Evolutionary conservation across 495 filamentous ascomycete genomes (phyloP).

Genomic region (Ramalina intermedia): DNA sequence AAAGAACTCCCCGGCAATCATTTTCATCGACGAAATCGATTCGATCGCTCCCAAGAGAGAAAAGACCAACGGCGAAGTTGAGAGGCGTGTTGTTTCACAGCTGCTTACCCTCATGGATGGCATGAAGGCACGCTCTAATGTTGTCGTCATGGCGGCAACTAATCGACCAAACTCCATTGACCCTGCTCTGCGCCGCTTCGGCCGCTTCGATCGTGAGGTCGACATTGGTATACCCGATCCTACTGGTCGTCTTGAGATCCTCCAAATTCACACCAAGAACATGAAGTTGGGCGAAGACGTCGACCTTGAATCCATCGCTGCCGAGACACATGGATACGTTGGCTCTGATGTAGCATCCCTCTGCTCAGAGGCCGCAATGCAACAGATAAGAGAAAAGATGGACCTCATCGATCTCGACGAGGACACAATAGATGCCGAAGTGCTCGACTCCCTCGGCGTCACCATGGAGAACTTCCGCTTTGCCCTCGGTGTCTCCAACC

Average conservation of each 20-base stretch:
- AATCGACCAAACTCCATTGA: constrained; percentile 97
- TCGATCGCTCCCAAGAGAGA: constrained; percentile 99
- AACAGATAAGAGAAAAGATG: constrained; percentile 99
- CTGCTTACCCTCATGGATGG: constrained; percentile 97
- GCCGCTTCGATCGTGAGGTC: constrained; percentile 96
- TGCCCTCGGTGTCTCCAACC: constrained; percentile 93
- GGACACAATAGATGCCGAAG: constrained; percentile 97
- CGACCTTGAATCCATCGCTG: constrained; percentile 88
- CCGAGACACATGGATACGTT: constrained; percentile 98
- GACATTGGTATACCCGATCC: constrained; percentile 97
- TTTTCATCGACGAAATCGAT: constrained; percentile 99
- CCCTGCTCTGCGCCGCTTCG: constrained; percentile 82
- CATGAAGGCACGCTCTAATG: constrained; percentile 97
- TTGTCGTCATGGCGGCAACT: constrained; percentile 97
- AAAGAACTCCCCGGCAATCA: constrained; percentile 98
- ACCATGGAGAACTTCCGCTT: constrained; percentile 99
- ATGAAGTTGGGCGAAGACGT: constrained; percentile 98
- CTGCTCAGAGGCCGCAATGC: constrained; percentile 98
- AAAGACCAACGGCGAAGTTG: constrained; percentile 98
- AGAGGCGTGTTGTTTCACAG: constrained; percentile 96
- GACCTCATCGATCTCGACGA: constrained; percentile 98
- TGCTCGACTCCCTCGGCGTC: constrained; percentile 92
- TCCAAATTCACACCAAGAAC: constrained; percentile 99
- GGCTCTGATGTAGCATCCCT: constrained; percentile 98
- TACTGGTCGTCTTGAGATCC: constrained; percentile 95